These are phyloP conservation scores for Kingdonia uniflora DNA, from an alignment of 164 flowering plant species.

Conservation along the genomic window DNA sequence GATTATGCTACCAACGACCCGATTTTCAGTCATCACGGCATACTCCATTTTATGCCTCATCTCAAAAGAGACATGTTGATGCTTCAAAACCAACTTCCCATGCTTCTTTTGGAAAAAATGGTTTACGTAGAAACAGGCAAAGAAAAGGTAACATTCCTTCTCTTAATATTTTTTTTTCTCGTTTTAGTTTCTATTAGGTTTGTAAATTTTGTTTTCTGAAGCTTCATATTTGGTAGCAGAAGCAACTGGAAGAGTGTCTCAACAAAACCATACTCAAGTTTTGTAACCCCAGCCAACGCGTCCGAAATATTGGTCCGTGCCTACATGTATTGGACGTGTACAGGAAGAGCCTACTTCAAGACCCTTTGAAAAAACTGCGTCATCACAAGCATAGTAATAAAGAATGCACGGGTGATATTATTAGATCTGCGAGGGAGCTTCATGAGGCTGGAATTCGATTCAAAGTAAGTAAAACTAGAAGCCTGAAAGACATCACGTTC, in stretches of 20 bases:
- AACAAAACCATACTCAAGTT: conserved; percentile 27
- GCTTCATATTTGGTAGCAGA: conserved; percentile 2
- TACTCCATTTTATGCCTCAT: conserved; percentile 32
- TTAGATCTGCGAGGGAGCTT: conserved; percentile 28
- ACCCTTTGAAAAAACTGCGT: neutral
- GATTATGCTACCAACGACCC: conserved; percentile 46
- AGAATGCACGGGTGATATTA: conserved; percentile 15
- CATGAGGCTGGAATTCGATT: conserved; percentile 42
- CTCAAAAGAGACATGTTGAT: conserved; percentile 48
- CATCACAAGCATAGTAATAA: neutral
- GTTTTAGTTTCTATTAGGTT: too few species aligned
- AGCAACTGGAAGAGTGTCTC: conserved; percentile 17
- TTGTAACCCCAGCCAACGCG: conserved; percentile 7
- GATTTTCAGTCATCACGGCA: conserved; percentile 46
- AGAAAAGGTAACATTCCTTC: conserved; percentile 8
- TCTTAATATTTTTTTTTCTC: too few species aligned
- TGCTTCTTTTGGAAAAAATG: conserved; percentile 29
- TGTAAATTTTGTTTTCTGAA: neutral
- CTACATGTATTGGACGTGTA: conserved; percentile 31
- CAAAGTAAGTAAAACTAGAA: conserved; percentile 24
- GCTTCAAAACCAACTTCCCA: conserved; percentile 55
- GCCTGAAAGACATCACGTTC: conserved; percentile 41
- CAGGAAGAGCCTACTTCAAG: conserved; percentile 26
- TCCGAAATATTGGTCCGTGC: conserved; percentile 18
- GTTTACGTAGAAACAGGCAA: conserved; percentile 19